Base-by-base conservation (phyloP, 306 rosid genomes). In the Fragaria nilgerrensis region DNA sequence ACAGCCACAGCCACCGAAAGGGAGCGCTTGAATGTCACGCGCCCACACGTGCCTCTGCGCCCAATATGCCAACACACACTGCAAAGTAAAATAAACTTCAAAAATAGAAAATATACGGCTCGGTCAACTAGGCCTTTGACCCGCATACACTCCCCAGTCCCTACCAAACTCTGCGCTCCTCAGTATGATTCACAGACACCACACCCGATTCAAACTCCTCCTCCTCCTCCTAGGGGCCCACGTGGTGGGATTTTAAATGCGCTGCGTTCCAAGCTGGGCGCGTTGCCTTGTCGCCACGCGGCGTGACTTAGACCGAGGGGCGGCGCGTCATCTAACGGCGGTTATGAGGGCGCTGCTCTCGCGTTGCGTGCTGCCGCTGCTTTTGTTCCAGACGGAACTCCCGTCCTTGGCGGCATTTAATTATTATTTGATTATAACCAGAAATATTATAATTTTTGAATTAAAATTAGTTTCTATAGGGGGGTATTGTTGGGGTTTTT, bases 81-180 rank as follows among this genome's bases (percentile, higher is more conserved):
- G 16, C 17, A 47, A 47, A 13, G 52, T 13, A 3, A 3, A 3
- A 17, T 52, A 19, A 52, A 52, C 58, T 52, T 6, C 9, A 19
- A 52, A 52, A 52, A 52, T 14, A 2, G 22, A 2, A 7, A 65
- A 73, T 74, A 81, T 77, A 64, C 56, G 84, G 81, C 86, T 20
- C 86, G 56, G 93, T 91, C 90, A 86, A 81, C 84, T 70, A 86
- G 79, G 81, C 52, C 15, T 15, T 86, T 91, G 96, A 91, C 14
- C 39, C 34, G 34, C 3, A 5, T 37, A 43, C 32, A n/a, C n/a
- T 16, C n/a, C 14, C 4, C 17, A 48, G 53, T 63, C 67, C 39
- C 39, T 7, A 32, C 4, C 34, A 3, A 29, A 3, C 32, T 3
- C 32, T 29, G 32, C 32, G 2, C 34, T 4, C 3, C 34, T 32